These are phyloP conservation scores for Phlebiopsis flavidoalba DNA, from an alignment of 768 basidiomycete species.

Conservation along the genomic window DNA sequence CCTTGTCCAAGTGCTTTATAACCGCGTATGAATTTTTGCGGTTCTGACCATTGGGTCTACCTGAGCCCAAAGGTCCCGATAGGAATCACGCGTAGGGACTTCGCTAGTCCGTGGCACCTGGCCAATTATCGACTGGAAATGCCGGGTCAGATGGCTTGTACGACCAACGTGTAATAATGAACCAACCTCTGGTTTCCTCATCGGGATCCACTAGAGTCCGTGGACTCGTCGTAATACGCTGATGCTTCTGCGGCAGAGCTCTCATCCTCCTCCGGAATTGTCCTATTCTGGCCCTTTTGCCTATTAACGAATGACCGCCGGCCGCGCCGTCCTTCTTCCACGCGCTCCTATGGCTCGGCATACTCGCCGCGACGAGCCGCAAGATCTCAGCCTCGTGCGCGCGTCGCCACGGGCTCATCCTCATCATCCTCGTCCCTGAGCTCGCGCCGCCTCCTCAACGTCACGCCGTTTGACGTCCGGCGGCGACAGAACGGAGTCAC, in stretches of 20 bases:
- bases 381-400: conserved; percentile 50
- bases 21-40: conserved; percentile 28
- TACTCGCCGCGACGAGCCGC: conserved; percentile 62
- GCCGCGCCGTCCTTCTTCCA: conserved; percentile 62
- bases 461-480: conserved; percentile 11
- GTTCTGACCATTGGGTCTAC: conserved; percentile 29
- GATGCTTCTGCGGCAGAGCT: conserved; percentile 22
- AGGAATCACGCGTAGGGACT: conserved; percentile 62
- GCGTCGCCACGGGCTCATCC: conserved; percentile 26
- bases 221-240: conserved; percentile 15
- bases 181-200: conserved; percentile 19
- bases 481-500: conserved; percentile 12
- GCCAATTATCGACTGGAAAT: conserved; percentile 4
- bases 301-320: conserved; percentile 51
- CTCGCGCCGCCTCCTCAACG: conserved; percentile 14
- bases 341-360: conserved; percentile 65
- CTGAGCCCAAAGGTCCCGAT: conserved; percentile 37
- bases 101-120: conserved; percentile 28
- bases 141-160: neutral
- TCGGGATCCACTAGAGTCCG: conserved; percentile 17
- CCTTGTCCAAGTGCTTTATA: conserved; percentile 25
- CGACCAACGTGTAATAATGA: neutral
- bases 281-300: conserved; percentile 14
- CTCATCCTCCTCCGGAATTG: conserved; percentile 26
- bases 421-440: conserved; percentile 12